Evolutionary conservation across 2,329 filamentous ascomycete species (phyloP).

Genomic region (Stemphylium vesicarium): DNA sequence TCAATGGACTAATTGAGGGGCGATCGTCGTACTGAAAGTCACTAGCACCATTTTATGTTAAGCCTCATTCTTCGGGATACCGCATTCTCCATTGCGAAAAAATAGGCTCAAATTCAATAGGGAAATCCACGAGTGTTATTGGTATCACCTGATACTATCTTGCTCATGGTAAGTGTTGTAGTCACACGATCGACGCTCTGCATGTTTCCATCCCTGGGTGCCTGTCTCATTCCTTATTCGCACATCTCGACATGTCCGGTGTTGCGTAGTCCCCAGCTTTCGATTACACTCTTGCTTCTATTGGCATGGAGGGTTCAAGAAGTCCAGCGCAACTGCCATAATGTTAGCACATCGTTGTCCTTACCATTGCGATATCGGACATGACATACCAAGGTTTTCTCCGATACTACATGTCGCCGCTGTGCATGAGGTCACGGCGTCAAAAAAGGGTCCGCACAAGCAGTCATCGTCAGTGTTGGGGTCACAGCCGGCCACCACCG

Average conservation of each 20-base stretch:
- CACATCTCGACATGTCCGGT: not conserved
- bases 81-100: not conserved
- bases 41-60: not conserved
- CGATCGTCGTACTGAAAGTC: not conserved
- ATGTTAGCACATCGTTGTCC: slow-evolving; percentile 5
- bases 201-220: not conserved
- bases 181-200: not conserved
- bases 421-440: slow-evolving; percentile 38
- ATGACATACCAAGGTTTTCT: slow-evolving; percentile 43
- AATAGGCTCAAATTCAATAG: not conserved
- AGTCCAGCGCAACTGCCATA: slow-evolving; percentile 17
- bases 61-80: not conserved
- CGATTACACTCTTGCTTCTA: not conserved
- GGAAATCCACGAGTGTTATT: not conserved
- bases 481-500: slow-evolving; percentile 35
- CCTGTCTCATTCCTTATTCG: not conserved
- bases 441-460: slow-evolving; percentile 43
- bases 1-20: not conserved
- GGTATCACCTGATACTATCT: not conserved
- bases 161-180: not conserved
- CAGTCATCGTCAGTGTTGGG: slow-evolving; percentile 41
- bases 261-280: not conserved
- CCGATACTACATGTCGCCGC: slow-evolving; percentile 34
- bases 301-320: slow-evolving; percentile 17
- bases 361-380: not conserved